Conservation (phyloP, 2,329 filamentous ascomycete species). For the Teratosphaeria epicoccoides region DNA sequence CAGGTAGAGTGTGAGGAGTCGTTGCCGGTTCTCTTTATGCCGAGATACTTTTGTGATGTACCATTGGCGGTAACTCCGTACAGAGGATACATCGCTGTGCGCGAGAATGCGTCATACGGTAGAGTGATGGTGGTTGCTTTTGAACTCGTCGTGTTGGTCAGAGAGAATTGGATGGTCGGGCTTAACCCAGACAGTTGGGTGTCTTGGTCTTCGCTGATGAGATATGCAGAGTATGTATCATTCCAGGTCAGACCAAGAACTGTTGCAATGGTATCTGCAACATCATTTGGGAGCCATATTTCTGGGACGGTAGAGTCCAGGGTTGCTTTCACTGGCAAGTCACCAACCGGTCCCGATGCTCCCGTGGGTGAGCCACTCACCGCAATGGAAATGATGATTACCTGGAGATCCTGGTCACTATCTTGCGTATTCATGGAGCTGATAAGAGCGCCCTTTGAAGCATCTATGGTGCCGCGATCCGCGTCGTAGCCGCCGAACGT, state of each 20-base stretch:
- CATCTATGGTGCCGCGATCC: conserved; percentile 3
- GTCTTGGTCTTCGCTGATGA: conserved; percentile 30
- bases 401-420: conserved; percentile 2
- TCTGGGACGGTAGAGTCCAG: conserved; percentile 33
- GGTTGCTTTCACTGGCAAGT: conserved; percentile 19
- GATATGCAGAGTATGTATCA: conserved; percentile 26
- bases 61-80: conserved; percentile 8
- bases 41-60: conserved; percentile 17
- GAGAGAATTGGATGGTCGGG: conserved; percentile 27
- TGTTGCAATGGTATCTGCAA: conserved; percentile 31
- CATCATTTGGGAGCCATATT: conserved; percentile 29
- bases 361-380: background rate
- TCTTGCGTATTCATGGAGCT: conserved; percentile 21
- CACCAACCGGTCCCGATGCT: background rate
- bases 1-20: conserved; percentile 11
- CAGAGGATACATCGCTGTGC: conserved; percentile 14
- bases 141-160: conserved; percentile 7
- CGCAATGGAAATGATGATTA: background rate
- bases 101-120: conserved; percentile 23
- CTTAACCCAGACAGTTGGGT: conserved; percentile 21
- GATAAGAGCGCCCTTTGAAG: conserved; percentile 10
- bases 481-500: conserved; percentile 31
- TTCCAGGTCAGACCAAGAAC: conserved; percentile 32
- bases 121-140: conserved; percentile 12
- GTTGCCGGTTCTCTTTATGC: conserved; percentile 16